These are phyloP conservation scores for Acacia pycnantha DNA, from an alignment of 331 rosid species.

Conservation along the genomic window DNA sequence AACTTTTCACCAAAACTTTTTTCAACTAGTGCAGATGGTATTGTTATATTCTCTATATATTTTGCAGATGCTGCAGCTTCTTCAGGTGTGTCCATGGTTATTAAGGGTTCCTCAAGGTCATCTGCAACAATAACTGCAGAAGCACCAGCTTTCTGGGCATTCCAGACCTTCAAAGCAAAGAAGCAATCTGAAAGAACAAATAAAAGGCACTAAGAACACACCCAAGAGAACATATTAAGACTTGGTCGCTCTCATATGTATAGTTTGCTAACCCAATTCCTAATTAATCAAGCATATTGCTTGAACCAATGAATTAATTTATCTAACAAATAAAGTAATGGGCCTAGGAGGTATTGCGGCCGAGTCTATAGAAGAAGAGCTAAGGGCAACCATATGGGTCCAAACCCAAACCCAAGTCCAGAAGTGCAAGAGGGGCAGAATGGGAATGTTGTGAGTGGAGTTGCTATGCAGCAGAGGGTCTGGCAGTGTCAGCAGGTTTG, in stretches of 20 bases:
- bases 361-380: too few species aligned
- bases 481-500: too few species aligned
- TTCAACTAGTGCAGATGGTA: slow-evolving; percentile 82
- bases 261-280: not conserved
- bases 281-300: not conserved
- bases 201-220: not conserved
- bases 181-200: slow-evolving; percentile 63
- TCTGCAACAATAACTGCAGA: slow-evolving; percentile 95
- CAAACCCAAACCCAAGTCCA: too few species aligned
- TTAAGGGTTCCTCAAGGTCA: slow-evolving; percentile 69
- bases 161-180: slow-evolving; percentile 80
- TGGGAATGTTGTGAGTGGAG: too few species aligned
- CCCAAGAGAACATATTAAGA: not conserved
- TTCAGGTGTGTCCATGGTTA: slow-evolving; percentile 87
- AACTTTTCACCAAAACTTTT: slow-evolving; percentile 62
- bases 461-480: too few species aligned
- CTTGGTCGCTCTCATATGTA: not conserved
- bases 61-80: slow-evolving; percentile 65
- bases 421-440: too few species aligned
- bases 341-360: too few species aligned
- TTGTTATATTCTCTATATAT: slow-evolving; percentile 77
- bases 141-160: slow-evolving; percentile 85
- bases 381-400: too few species aligned
- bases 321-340: not conserved
- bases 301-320: not conserved